Evolutionary conservation across 2,329 filamentous ascomycete species (phyloP).

Genomic region (Chaetomiaceae sp.): DNA sequence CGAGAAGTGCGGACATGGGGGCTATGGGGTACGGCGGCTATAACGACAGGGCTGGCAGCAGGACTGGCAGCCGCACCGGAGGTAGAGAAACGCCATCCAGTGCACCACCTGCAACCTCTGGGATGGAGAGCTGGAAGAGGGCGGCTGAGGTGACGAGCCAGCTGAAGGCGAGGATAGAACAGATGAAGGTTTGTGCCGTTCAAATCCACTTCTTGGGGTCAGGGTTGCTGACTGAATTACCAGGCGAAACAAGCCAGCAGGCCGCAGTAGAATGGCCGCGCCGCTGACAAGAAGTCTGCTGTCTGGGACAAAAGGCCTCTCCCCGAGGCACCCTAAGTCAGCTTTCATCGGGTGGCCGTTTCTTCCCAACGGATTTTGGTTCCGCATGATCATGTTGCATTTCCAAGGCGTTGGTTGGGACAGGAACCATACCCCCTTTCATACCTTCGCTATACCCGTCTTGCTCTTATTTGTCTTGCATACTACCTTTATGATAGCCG

Average conservation of each 20-base stretch:
- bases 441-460: neutral
- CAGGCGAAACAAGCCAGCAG: constrained; percentile 42
- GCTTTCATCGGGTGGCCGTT: neutral
- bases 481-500: neutral
- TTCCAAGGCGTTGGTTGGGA: constrained; percentile 14
- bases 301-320: neutral
- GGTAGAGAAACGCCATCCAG: constrained; percentile 17
- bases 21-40: constrained; percentile 20
- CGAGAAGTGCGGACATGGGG: constrained; percentile 28
- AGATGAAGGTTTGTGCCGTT: constrained; percentile 75
- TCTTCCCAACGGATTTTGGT: neutral
- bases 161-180: constrained; percentile 93
- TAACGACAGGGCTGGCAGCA: constrained; percentile 21
- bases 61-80: constrained; percentile 23
- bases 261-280: constrained; percentile 35
- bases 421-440: constrained; percentile 9
- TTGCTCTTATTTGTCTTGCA: neutral
- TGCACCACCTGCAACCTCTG: constrained; percentile 41
- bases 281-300: neutral
- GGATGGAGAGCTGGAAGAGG: constrained; percentile 90
- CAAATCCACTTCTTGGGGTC: constrained; percentile 38
- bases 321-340: neutral
- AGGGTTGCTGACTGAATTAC: neutral
- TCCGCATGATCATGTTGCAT: constrained; percentile 9
- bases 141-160: constrained; percentile 97